Conservation (phyloP, 176 grass and related monocot species). For the Tuctoria greenei region DNA sequence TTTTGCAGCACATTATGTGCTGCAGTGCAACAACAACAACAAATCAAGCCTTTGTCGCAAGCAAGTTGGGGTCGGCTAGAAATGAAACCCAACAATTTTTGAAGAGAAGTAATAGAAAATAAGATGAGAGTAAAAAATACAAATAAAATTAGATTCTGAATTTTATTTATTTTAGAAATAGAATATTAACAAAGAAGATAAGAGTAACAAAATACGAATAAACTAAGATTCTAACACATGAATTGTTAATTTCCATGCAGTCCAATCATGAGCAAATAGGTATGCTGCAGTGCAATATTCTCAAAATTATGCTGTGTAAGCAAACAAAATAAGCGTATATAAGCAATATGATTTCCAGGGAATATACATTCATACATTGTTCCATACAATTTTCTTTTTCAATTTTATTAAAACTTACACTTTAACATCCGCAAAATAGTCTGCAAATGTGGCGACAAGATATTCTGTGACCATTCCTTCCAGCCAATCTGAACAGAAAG, state of each 20-base stretch:
- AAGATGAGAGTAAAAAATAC: too few species aligned
- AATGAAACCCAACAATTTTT: too few species aligned
- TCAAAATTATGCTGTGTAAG: not conserved
- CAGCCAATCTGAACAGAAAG: constrained; percentile 68
- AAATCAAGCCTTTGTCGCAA: too few species aligned
- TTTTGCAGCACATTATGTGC: constrained; percentile 4
- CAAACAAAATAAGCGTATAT: not conserved
- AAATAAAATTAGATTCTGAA: too few species aligned
- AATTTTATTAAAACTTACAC: constrained; percentile 55
- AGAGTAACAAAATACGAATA: too few species aligned
- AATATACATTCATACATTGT: constrained; percentile 20
- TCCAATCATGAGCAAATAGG: too few species aligned
- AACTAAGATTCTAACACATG: too few species aligned
- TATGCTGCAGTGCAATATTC: constrained; percentile 13
- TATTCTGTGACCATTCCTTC: constrained; percentile 90
- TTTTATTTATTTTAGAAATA: too few species aligned
- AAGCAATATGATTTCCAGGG: constrained; percentile 23
- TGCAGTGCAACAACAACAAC: not conserved
- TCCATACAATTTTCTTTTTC: not conserved
- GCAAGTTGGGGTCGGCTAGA: too few species aligned
- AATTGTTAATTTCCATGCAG: too few species aligned
- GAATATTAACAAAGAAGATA: too few species aligned
- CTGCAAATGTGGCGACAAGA: constrained; percentile 83
- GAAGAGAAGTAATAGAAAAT: too few species aligned
- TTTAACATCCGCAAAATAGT: constrained; percentile 98